Evolutionary conservation across 768 basidiomycete genomes (phyloP), one percentile per base, ranked within the genome.

Genomic region (Boletus rubropictus): DNA sequence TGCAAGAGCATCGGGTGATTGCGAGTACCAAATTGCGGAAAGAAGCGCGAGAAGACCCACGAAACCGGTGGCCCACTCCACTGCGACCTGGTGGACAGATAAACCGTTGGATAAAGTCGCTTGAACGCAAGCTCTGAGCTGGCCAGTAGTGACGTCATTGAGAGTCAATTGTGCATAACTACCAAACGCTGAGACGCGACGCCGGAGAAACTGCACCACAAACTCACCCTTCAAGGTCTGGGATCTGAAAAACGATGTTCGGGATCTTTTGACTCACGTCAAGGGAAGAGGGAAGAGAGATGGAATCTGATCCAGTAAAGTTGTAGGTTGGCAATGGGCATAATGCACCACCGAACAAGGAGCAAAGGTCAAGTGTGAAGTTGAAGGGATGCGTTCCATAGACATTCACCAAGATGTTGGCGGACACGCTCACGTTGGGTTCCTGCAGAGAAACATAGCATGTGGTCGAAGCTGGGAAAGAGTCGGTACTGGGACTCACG

Each of bases 101-200:
- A 84, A 84, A 9, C 94, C 94, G 62, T 99, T 99, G 15, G 89
- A 84, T 10, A 97, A 72, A 2, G 92, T 94, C 15, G 92, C 81
- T 65, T 94, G 91, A 7, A 99, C 77, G 58, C 95, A 99, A 0
- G 92, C 90, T 44, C 84, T 89, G 51, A 89, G 73, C 7, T 79
- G 63, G 39, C 86, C 83, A 5, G 89, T 87, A 40, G 72, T 69
- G 27, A 81, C 76, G 51, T 89, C 80, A 3, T 72, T 78, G 33
- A 95, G 74, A 5, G 82, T 77, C 44, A 97, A 69, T 56, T 91
- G 86, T 0, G 82, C 92, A 58, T 80, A 92, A 32, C 59, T 65
- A 39, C 14, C 28, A 37, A 21, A 37, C 20, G 31, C 5, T 54
- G 7, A 65, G 49, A 21, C 27, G 12, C 14, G 33, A 45, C 2